These are phyloP conservation scores for Candida pseudoviswanathii DNA, from an alignment of 1,139 yeast genomes.

Conservation along the genomic window DNA sequence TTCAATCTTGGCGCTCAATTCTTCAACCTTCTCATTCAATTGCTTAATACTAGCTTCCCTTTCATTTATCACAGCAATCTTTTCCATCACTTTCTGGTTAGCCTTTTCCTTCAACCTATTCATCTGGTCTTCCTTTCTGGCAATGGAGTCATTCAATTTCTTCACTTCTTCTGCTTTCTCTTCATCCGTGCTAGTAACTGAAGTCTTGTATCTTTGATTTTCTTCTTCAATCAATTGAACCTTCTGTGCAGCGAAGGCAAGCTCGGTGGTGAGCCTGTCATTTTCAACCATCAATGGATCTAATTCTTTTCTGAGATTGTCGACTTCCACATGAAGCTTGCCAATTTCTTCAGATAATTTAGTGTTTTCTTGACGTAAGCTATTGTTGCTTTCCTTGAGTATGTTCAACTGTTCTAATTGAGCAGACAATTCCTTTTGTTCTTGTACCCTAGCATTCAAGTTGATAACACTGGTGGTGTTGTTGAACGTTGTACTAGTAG, in stretches of 20 bases:
- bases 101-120: conserved; percentile 18
- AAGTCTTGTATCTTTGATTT: conserved; percentile 31
- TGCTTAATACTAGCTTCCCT: conserved; percentile 14
- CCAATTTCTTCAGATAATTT: conserved; percentile 25
- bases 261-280: conserved; percentile 25
- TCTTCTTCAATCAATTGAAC: conserved; percentile 40
- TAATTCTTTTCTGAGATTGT: conserved; percentile 19
- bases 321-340: conserved; percentile 25
- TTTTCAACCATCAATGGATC: conserved; percentile 25
- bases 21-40: conserved; percentile 11
- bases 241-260: conserved; percentile 35
- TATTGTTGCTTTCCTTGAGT: conserved; percentile 71
- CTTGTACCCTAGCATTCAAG: conserved; percentile 42
- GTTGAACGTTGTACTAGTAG: conserved; percentile 45
- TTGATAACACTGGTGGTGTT: conserved; percentile 35
- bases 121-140: conserved; percentile 25
- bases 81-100: conserved; percentile 12
- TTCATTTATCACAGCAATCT: conserved; percentile 12
- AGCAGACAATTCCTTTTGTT: conserved; percentile 55
- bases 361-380: conserved; percentile 59
- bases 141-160: conserved; percentile 23
- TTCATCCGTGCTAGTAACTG: conserved; percentile 12
- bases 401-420: conserved; percentile 71
- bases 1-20: conserved; percentile 9
- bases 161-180: conserved; percentile 11